Conservation (phyloP, 208 protist genomes). For the Herpetomonas muscarum region DNA sequence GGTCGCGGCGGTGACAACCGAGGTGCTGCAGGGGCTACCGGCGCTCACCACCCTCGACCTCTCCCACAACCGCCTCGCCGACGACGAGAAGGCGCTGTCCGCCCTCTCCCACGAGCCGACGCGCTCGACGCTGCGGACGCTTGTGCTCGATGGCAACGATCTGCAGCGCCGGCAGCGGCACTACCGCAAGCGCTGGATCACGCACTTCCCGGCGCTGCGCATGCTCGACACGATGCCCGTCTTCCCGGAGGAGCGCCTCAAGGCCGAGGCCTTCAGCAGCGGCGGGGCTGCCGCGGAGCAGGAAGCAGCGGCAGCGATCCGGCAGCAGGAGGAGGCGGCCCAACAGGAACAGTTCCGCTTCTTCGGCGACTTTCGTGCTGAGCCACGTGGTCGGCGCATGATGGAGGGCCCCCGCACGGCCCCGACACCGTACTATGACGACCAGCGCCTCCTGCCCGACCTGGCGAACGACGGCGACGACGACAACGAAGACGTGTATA, state of each 20-base stretch:
- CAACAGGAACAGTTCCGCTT: constrained; percentile 34
- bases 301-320: constrained; percentile 24
- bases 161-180: constrained; percentile 31
- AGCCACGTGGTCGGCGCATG: background rate
- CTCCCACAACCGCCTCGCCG: constrained; percentile 52
- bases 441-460: constrained; percentile 1
- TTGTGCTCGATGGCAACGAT: constrained; percentile 81
- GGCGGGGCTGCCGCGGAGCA: constrained; percentile 48
- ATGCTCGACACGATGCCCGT: constrained; percentile 77
- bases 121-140: constrained; percentile 46
- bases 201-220: constrained; percentile 35
- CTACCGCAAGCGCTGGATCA: constrained; percentile 86
- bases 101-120: constrained; percentile 14
- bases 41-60: constrained; percentile 43
- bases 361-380: constrained; percentile 21
- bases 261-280: constrained; percentile 56
- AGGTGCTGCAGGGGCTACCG: background rate
- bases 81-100: constrained; percentile 22
- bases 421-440: constrained; percentile 16
- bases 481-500: constrained; percentile 17
- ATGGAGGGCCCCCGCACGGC: constrained; percentile 3
- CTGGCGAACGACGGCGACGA: constrained; percentile 1
- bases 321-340: constrained; percentile 15
- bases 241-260: constrained; percentile 56
- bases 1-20: constrained; percentile 14